Conservation (phyloP, 1,284 basidiomycete genomes). For the Ceratobasidium sp. region DNA sequence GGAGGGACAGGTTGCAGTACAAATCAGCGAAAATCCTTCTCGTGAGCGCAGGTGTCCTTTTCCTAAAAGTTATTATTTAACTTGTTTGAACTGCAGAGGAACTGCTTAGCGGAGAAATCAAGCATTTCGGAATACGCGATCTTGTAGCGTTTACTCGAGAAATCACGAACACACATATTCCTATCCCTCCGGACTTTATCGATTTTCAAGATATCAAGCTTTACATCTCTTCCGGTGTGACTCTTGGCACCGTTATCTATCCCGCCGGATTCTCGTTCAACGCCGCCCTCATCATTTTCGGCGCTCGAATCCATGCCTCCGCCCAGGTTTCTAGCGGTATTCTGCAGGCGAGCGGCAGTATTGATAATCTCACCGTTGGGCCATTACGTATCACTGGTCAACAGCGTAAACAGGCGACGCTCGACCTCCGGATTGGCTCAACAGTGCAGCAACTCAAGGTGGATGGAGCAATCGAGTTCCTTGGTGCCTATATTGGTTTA, state of each 20-base stretch:
- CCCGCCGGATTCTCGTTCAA: constrained; percentile 16
- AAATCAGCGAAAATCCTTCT: constrained; percentile 23
- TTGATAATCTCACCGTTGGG: constrained; percentile 20
- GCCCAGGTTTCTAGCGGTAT: constrained; percentile 4
- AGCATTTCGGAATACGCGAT: constrained; percentile 18
- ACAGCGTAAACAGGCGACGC: not conserved
- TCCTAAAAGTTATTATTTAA: not conserved
- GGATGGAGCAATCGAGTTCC: constrained; percentile 17
- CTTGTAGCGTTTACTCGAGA: constrained; percentile 5
- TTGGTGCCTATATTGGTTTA: not conserved
- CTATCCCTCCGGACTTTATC: constrained; percentile 2
- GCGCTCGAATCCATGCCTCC: not conserved
- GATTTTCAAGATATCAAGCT: constrained; percentile 25
- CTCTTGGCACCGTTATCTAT: constrained; percentile 8
- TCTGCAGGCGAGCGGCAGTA: not conserved
- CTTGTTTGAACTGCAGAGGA: not conserved
- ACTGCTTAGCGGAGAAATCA: constrained; percentile 9
- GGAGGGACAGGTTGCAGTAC: constrained; percentile 13
- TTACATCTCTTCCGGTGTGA: constrained; percentile 22
- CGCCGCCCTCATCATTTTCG: constrained; percentile 2
- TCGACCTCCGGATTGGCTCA: constrained; percentile 12
- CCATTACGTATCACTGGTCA: constrained; percentile 7
- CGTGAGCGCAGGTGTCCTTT: not conserved
- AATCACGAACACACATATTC: constrained; percentile 2
- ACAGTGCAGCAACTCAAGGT: not conserved